Evolutionary conservation across 176 grass and related monocot genomes (phyloP).

Genomic region (Juncus effusus): DNA sequence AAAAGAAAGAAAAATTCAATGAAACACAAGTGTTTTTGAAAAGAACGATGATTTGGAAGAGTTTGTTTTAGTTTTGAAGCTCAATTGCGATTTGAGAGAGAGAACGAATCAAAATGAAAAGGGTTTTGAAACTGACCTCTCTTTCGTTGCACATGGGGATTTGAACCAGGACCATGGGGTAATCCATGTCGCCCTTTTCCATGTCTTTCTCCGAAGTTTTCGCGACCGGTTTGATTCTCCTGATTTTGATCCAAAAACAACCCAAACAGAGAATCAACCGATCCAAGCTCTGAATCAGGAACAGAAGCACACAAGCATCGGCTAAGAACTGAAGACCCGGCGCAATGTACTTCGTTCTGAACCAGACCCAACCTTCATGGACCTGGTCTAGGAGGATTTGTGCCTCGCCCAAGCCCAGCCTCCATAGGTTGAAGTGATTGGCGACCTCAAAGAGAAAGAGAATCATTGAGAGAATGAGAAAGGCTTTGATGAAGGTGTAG

Average conservation of each 20-base stretch:
- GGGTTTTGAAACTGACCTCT: conserved; percentile 45
- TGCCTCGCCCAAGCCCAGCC: conserved; percentile 36
- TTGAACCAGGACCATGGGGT: conserved; percentile 92
- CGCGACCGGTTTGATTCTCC: conserved; percentile 64
- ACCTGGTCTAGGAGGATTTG: conserved; percentile 48
- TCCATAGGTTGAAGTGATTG: conserved; percentile 63
- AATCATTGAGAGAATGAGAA: conserved; percentile 69
- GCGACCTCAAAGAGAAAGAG: conserved; percentile 68
- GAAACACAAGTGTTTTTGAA: background rate
- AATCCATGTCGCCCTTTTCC: conserved; percentile 41
- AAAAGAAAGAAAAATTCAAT: too few species aligned
- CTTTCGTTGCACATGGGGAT: conserved; percentile 99
- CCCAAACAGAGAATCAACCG: conserved; percentile 85
- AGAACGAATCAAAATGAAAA: conserved; percentile 17
- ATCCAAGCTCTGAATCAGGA: conserved; percentile 92
- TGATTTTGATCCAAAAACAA: conserved; percentile 86
- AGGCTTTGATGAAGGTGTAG: conserved; percentile 70
- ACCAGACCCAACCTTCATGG: conserved; percentile 65
- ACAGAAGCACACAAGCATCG: conserved; percentile 80
- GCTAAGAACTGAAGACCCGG: conserved; percentile 83
- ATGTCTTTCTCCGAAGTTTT: conserved; percentile 50
- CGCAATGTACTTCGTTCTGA: conserved; percentile 77
- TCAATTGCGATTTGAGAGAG: background rate
- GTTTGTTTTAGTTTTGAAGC: too few species aligned
- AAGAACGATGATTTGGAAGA: too few species aligned